phyloP scores from a whole-genome alignment of 257 asterid species.

The Scutellaria barbata region DNA sequence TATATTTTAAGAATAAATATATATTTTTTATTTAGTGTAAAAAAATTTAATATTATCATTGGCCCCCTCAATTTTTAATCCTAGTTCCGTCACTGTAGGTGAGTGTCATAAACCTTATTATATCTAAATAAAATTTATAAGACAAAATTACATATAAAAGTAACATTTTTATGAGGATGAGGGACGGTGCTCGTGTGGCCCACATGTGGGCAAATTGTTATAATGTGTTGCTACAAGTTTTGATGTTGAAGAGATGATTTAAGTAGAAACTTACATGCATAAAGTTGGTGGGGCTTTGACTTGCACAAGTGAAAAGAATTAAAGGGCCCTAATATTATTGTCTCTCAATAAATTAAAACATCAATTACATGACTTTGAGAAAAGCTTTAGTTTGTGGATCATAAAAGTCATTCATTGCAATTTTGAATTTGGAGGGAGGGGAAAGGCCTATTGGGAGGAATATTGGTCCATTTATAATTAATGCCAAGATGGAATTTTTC shows the following conservation, averaged over 20 bases:
- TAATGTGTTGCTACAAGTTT: conserved; percentile 53
- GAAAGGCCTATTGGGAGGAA: conserved; percentile 30
- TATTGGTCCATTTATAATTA: conserved; percentile 23
- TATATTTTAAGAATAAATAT: no score
- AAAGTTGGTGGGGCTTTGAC: conserved; percentile 58
- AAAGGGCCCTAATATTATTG: conserved; percentile 51
- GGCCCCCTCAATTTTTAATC: no score
- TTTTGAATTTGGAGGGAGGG: conserved; percentile 42
- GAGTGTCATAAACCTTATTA: background rate
- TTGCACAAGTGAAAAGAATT: conserved; percentile 59
- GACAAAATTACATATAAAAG: no score
- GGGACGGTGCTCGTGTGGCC: conserved; percentile 24
- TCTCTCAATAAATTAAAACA: conserved; percentile 55
- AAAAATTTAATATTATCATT: no score
- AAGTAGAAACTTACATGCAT: conserved; percentile 29
- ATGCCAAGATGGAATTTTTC: background rate
- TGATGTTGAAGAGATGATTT: conserved; percentile 52
- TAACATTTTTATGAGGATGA: background rate
- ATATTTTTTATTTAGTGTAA: no score
- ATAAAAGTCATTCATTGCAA: conserved; percentile 46
- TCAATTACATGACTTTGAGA: conserved; percentile 48
- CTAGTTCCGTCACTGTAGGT: no score
- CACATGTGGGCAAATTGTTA: conserved; percentile 42
- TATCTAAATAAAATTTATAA: no score
- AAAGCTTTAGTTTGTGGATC: conserved; percentile 45